Evolutionary conservation across 2,329 filamentous ascomycete genomes (phyloP).

Genomic region (Xylariaceae sp.): DNA sequence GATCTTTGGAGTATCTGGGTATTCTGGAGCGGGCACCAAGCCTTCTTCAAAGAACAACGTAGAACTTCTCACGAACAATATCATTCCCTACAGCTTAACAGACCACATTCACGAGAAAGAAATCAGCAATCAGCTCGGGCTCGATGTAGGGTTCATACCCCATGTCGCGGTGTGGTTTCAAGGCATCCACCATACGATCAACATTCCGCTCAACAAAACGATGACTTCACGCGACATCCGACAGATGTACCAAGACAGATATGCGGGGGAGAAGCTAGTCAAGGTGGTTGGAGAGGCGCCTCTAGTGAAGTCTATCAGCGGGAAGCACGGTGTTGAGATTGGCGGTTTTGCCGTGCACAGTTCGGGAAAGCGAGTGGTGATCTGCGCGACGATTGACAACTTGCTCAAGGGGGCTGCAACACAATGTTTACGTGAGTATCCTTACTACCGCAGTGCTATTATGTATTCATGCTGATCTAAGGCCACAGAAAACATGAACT

Average conservation of each 20-base stretch:
- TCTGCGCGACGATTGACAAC: slow-evolving; percentile 93
- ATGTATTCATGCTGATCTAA: not conserved
- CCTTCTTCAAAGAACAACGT: slow-evolving; percentile 93
- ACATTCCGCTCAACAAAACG: slow-evolving; percentile 79
- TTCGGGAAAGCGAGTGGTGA: slow-evolving; percentile 86
- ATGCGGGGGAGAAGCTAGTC: slow-evolving; percentile 92
- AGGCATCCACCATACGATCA: slow-evolving; percentile 90
- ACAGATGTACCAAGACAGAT: slow-evolving; percentile 93
- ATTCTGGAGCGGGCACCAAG: slow-evolving; percentile 94
- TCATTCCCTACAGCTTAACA: slow-evolving; percentile 88
- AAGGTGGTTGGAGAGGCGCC: slow-evolving; percentile 90
- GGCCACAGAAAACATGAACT: slow-evolving; percentile 69
- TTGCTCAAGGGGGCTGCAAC: slow-evolving; percentile 90
- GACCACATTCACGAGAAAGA: slow-evolving; percentile 96
- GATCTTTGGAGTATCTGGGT: slow-evolving; percentile 89
- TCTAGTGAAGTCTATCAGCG: slow-evolving; percentile 79
- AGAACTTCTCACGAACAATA: slow-evolving; percentile 77
- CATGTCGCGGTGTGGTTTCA: slow-evolving; percentile 98
- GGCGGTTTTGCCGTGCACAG: slow-evolving; percentile 94
- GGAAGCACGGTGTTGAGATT: slow-evolving; percentile 89
- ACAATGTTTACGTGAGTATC: slow-evolving; percentile 80
- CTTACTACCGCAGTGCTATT: not conserved
- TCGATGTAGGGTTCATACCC: slow-evolving; percentile 80
- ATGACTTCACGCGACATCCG: slow-evolving; percentile 93
- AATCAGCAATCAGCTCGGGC: slow-evolving; percentile 77